Conservation (phyloP, 148 eudicot genomes). For the Rhododendron molle region DNA sequence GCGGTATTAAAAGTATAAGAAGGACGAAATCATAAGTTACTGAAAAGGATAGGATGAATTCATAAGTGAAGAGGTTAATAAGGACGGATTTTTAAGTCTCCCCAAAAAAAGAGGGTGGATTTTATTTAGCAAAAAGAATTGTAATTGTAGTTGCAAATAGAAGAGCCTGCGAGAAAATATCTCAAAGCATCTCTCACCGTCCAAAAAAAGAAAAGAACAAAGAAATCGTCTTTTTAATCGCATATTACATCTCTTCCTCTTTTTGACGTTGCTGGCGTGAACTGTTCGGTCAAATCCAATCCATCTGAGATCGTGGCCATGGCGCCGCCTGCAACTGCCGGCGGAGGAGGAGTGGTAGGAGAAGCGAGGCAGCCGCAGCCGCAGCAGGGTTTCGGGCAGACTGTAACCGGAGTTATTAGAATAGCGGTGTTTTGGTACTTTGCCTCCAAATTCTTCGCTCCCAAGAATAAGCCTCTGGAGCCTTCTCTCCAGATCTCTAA, state of each 20-base stretch:
- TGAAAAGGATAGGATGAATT: too few relatives aligned
- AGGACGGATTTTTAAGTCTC: too few relatives aligned
- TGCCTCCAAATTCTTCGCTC: constrained; percentile 78
- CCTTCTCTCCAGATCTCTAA: constrained; percentile 75
- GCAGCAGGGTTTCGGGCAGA: constrained; percentile 42
- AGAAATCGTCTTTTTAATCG: not conserved
- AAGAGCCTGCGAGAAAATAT: not conserved
- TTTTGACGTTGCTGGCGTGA: not conserved
- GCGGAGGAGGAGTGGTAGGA: constrained; percentile 33
- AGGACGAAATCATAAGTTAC: too few relatives aligned
- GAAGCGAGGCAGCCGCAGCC: constrained; percentile 36
- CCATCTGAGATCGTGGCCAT: constrained; percentile 20
- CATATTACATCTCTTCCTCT: not conserved
- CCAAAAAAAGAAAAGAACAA: not conserved
- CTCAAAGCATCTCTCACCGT: not conserved
- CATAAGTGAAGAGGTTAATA: too few relatives aligned
- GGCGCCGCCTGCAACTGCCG: constrained; percentile 57
- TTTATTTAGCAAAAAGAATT: too few relatives aligned
- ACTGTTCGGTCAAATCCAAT: constrained; percentile 7
- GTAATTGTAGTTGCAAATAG: too few relatives aligned
- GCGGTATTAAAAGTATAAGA: too few relatives aligned
- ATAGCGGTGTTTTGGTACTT: constrained; percentile 87
- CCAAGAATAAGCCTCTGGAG: constrained; percentile 43
- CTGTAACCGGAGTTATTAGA: constrained; percentile 65
- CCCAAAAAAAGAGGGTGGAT: too few relatives aligned